These are phyloP conservation scores for Mycena vulgaris DNA, from an alignment of 768 basidiomycete genomes.

Conservation along the genomic window DNA sequence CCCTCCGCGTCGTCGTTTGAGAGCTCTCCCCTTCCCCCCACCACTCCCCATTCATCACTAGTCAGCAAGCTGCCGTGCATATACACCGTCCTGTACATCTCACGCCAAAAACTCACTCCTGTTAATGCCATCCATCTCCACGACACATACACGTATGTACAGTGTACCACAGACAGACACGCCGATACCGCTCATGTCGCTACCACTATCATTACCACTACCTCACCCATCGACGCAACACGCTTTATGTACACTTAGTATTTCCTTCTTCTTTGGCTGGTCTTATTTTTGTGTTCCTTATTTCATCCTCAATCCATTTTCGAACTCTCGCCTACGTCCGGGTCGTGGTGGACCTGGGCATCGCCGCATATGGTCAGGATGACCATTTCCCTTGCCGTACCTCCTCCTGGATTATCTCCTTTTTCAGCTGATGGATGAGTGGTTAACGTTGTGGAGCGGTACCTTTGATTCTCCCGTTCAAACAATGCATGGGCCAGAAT, in stretches of 20 bases:
- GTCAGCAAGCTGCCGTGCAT: conserved; percentile 6
- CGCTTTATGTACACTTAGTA: conserved; percentile 29
- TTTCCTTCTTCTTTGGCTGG: conserved; percentile 5
- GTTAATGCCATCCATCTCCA: conserved; percentile 16
- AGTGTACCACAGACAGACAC: conserved; percentile 25
- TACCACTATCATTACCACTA: conserved; percentile 7
- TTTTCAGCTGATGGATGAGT: conserved; percentile 10
- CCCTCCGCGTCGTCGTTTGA: neutral
- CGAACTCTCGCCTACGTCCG: neutral
- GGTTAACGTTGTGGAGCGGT: neutral
- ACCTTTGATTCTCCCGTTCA: too few species aligned
- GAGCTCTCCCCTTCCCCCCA: neutral
- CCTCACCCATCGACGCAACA: conserved; percentile 19
- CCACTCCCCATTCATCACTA: neutral
- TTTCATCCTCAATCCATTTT: conserved; percentile 20
- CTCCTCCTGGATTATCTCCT: neutral
- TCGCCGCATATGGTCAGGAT: too few species aligned
- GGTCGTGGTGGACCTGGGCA: too few species aligned
- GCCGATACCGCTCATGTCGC: conserved; percentile 5
- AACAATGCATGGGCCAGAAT: too few species aligned
- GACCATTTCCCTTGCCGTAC: neutral
- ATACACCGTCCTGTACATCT: conserved; percentile 22
- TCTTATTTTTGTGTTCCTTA: conserved; percentile 1
- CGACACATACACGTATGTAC: conserved; percentile 24
- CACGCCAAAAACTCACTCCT: conserved; percentile 28